Base-by-base conservation (phyloP, 2,329 filamentous ascomycete genomes). In the Epichloe uncinata region DNA sequence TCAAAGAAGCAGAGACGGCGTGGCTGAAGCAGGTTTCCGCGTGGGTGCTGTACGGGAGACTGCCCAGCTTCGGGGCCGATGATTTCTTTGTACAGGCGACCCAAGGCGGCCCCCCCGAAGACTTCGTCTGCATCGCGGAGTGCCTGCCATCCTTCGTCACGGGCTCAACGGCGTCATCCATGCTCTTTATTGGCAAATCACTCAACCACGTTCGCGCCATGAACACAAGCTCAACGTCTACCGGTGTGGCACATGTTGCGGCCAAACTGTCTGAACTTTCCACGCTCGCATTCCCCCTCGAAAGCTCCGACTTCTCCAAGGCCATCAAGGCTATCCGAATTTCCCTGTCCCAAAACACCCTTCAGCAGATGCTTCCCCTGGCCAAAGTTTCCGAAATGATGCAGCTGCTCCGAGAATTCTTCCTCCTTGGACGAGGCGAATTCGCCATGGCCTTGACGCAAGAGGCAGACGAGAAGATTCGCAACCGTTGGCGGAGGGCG, bases 21-120 rank as follows among this genome's bases (percentile, higher is more conserved):
- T 98, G 93, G 93, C 71, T 97, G 61, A 86, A 88, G 64, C 89
- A 95, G 61, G 75, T 94, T 11, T 86, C 88, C 4, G 85, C 86
- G 26, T 98, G 91, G 91, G 75, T 97, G 8, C 68, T 97, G 13
- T 94, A 95, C 63, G 93, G 93, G 5, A 81, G 85, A 47, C 68
- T 95, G 51, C 90, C 91, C 0, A 77, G 75, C 13, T 82, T 87
- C 62, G 88, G 87, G 3, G 77, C 75, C 5, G 75, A 78, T n/a
- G 91, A 97, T 66, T 97, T 97, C 63, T 95, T 95, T 62, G 79
- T 97, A 34, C 76, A 77, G 61, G 73, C 65, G 55, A 61, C 70
- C 7, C 63, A 69, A 12, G n/a, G n/a, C n/a, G 65, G 70, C 11
- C 63, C 64, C 18, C 64, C 18, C 20, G 68, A 72, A 68, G 77